These are phyloP conservation scores for Cryoendolithus antarcticus DNA, from an alignment of 2,329 filamentous ascomycete genomes.

Conservation along the genomic window DNA sequence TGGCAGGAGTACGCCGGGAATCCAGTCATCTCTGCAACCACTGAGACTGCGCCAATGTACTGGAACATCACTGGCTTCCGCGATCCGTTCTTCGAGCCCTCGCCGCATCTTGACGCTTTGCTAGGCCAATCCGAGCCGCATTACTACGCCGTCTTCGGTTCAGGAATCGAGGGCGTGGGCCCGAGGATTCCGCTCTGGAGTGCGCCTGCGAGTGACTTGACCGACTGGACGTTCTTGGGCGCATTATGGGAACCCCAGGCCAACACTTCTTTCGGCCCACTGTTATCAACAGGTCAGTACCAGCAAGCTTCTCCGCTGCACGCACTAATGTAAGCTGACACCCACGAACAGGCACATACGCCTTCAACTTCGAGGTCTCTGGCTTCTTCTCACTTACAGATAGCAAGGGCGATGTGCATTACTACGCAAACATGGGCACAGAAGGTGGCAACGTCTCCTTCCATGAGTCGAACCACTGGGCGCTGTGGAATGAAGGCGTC, in stretches of 20 bases:
- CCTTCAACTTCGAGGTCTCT: slow-evolving; percentile 37
- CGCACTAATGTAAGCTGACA: slow-evolving; percentile 2
- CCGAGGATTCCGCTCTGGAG: slow-evolving; percentile 36
- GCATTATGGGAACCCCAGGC: slow-evolving; percentile 33
- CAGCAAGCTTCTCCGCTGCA: slow-evolving; percentile 2
- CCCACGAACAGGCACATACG: slow-evolving; percentile 24
- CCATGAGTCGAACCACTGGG: slow-evolving; percentile 29
- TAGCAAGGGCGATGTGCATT: slow-evolving; percentile 31
- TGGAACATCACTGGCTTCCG: slow-evolving; percentile 35
- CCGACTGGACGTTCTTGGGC: slow-evolving; percentile 36
- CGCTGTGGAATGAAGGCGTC: slow-evolving; percentile 34
- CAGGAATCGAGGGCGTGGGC: slow-evolving; percentile 35
- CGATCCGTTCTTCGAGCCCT: slow-evolving; percentile 25
- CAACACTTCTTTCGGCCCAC: slow-evolving; percentile 30
- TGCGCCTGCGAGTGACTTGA: slow-evolving; percentile 31
- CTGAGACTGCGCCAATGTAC: slow-evolving; percentile 25
- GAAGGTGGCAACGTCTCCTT: slow-evolving; percentile 35
- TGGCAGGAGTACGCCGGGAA: slow-evolving; percentile 36
- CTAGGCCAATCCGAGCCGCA: slow-evolving; percentile 31
- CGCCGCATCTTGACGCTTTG: slow-evolving; percentile 31
- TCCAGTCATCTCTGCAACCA: slow-evolving; percentile 30
- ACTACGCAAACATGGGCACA: slow-evolving; percentile 30
- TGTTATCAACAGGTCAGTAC: slow-evolving; percentile 24
- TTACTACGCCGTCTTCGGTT: slow-evolving; percentile 35
- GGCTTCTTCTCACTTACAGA: slow-evolving; percentile 35